Evolutionary conservation across 2,329 filamentous ascomycete genomes (phyloP).

Genomic region (Dendryphion nanum): DNA sequence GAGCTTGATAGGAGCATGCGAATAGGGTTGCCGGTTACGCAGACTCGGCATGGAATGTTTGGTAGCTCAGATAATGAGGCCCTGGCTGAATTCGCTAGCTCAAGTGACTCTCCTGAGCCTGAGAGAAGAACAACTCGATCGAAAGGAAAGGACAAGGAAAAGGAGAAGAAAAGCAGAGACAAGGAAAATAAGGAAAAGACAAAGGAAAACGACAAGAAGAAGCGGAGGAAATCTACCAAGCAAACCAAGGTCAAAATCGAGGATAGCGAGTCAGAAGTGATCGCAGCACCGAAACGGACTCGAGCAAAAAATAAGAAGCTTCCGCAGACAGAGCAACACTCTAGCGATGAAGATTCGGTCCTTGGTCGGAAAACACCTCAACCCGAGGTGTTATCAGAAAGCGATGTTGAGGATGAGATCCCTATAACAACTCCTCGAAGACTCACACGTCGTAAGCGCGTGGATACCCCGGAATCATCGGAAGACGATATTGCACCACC

Average conservation of each 20-base stretch:
- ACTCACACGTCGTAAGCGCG: conserved; percentile 3
- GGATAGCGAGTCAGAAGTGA: not conserved
- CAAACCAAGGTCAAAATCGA: not conserved
- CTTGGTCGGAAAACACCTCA: no score
- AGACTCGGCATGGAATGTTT: conserved; percentile 21
- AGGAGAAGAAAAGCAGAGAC: not conserved
- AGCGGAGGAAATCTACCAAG: not conserved
- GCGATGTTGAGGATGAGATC: conserved; percentile 10
- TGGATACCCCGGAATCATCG: conserved; percentile 4
- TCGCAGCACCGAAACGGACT: conserved; percentile 2
- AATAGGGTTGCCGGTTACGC: conserved; percentile 17
- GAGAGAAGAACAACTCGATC: not conserved
- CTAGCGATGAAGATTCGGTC: conserved; percentile 1
- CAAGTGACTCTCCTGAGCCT: not conserved
- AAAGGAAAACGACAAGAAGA: not conserved
- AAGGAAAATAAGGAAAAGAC: not conserved
- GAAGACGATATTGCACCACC: conserved; percentile 4
- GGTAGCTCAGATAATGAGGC: conserved; percentile 18
- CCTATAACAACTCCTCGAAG: conserved; percentile 9
- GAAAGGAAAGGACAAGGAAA: not conserved
- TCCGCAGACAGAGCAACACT: conserved; percentile 2
- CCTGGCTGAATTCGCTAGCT: not conserved
- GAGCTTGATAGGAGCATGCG: conserved; percentile 12
- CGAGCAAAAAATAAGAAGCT: conserved; percentile 6
- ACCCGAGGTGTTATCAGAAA: no score